phyloP scores from a whole-genome alignment of 768 basidiomycete genomes.

The Macrolepiota dolichaula region DNA sequence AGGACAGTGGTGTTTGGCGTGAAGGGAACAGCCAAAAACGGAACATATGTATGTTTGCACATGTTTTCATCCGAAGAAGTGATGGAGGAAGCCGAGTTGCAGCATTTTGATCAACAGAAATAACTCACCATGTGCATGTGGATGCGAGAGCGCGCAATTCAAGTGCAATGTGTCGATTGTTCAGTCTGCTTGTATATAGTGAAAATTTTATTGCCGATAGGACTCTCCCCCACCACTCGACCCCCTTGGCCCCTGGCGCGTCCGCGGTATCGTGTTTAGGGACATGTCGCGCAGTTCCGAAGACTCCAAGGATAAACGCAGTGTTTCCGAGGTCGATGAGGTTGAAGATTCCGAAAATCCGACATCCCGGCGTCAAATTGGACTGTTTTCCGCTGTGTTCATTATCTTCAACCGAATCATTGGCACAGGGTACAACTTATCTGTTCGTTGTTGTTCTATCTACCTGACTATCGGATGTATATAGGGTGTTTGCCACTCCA shows the following conservation, averaged over 20 bases:
- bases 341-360: neutral
- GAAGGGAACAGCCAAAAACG: neutral
- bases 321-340: neutral
- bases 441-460: constrained; percentile 8
- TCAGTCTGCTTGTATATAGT: neutral
- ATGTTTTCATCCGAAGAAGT: neutral
- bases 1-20: neutral
- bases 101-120: no score
- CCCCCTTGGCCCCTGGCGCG: neutral
- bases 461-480: neutral
- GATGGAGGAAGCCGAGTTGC: neutral
- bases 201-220: neutral
- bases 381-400: constrained; percentile 29
- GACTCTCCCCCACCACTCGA: neutral
- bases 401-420: constrained; percentile 36
- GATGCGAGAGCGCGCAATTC: neutral
- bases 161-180: neutral
- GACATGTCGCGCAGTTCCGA: neutral
- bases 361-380: constrained; percentile 17
- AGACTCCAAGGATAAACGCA: neutral
- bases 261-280: neutral
- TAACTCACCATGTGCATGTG: neutral
- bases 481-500: constrained; percentile 30
- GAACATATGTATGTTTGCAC: neutral
- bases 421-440: constrained; percentile 36